A percentile compares a stretch with the other conserved stretches of the same genome.
These are phyloP conservation scores for Boletus vinaceobasis DNA, from an alignment of 768 basidiomycete genomes.

Conservation along the genomic window DNA sequence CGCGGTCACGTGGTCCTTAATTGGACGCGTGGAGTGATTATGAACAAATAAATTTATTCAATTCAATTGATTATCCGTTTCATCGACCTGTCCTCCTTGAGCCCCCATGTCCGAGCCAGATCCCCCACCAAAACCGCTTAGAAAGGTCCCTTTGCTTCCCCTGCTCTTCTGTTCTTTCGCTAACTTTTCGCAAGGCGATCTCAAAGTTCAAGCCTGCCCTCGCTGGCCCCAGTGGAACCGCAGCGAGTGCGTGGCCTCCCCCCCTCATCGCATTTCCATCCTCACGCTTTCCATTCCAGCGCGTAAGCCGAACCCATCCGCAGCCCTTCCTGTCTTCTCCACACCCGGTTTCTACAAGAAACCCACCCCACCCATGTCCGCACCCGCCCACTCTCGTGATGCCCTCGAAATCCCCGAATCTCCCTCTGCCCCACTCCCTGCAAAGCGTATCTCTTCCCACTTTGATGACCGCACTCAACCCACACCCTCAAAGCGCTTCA, in stretches of 20 bases:
- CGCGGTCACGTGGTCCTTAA: slow-evolving; percentile 29
- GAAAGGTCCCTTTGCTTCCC: slow-evolving; percentile 8
- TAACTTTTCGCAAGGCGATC: slow-evolving; percentile 2
- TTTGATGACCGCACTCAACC: slow-evolving; percentile 3
- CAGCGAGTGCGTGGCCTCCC: slow-evolving; percentile 9
- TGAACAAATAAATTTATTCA: too few relatives aligned
- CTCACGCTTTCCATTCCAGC: slow-evolving; percentile 17
- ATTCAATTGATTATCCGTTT: slow-evolving; percentile 5
- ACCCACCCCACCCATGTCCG: slow-evolving; percentile 7
- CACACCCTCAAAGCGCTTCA: slow-evolving; percentile 32
- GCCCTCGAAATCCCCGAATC: slow-evolving; percentile 17
- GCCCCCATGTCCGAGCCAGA: slow-evolving; percentile 5
- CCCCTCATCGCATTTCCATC: not conserved
- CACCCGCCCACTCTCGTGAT: slow-evolving; percentile 1
- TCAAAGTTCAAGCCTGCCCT: slow-evolving; percentile 49
- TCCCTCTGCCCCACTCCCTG: slow-evolving; percentile 14
- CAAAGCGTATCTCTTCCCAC: slow-evolving; percentile 33
- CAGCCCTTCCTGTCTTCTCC: slow-evolving; percentile 38
- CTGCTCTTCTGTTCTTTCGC: not conserved
- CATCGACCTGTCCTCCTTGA: not conserved
- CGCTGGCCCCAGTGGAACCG: not conserved
- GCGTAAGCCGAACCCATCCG: slow-evolving; percentile 15
- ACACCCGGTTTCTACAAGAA: slow-evolving; percentile 43
- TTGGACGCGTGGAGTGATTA: slow-evolving; percentile 6
- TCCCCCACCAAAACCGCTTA: not conserved